A percentile compares a stretch with the other conserved stretches of the same genome.
Evolutionary conservation across 1,284 basidiomycete species (phyloP).

Genomic region (Trametes polyzona): DNA sequence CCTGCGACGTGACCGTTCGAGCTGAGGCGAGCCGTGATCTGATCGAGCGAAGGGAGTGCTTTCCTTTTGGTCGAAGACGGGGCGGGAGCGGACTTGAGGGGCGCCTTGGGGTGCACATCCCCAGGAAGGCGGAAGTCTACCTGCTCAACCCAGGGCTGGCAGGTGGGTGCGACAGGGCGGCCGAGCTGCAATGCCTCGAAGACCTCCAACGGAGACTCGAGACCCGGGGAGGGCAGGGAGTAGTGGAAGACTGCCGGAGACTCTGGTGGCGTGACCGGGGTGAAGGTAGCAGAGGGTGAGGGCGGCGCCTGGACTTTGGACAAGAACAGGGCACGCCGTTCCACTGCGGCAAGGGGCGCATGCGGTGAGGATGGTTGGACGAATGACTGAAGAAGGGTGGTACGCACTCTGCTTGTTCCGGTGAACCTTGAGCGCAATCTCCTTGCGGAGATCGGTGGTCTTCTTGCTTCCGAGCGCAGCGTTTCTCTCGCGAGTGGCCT

Average conservation of each 20-base stretch:
- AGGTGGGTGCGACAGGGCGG: constrained; percentile 36
- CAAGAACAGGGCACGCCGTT: constrained; percentile 74
- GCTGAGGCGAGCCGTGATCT: constrained; percentile 69
- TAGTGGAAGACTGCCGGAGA: constrained; percentile 73
- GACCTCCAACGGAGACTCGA: constrained; percentile 62
- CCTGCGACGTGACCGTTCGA: constrained; percentile 37
- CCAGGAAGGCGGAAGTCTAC: constrained; percentile 61
- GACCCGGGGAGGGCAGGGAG: constrained; percentile 66
- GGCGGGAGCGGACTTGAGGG: constrained; percentile 21
- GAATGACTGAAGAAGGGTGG: constrained; percentile 3
- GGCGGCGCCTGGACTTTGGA: constrained; percentile 71
- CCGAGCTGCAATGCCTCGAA: constrained; percentile 55
- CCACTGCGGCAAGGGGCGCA: constrained; percentile 49
- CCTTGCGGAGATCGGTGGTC: constrained; percentile 65
- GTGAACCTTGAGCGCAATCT: constrained; percentile 73
- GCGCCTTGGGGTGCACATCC: constrained; percentile 26
- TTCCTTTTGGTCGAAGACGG: constrained; percentile 34
- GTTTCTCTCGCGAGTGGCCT: constrained; percentile 58
- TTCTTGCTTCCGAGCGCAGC: constrained; percentile 49
- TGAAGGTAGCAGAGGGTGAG: constrained; percentile 57
- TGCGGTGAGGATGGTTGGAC: constrained; percentile 1
- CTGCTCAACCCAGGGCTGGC: constrained; percentile 64
- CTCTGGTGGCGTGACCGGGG: constrained; percentile 69
- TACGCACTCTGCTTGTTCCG: constrained; percentile 73
- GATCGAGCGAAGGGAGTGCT: constrained; percentile 68